A percentile compares a stretch with the other conserved stretches of the same genome.
These are phyloP conservation scores for Begonia peltatifolia DNA, from an alignment of 306 rosid species.

Conservation along the genomic window DNA sequence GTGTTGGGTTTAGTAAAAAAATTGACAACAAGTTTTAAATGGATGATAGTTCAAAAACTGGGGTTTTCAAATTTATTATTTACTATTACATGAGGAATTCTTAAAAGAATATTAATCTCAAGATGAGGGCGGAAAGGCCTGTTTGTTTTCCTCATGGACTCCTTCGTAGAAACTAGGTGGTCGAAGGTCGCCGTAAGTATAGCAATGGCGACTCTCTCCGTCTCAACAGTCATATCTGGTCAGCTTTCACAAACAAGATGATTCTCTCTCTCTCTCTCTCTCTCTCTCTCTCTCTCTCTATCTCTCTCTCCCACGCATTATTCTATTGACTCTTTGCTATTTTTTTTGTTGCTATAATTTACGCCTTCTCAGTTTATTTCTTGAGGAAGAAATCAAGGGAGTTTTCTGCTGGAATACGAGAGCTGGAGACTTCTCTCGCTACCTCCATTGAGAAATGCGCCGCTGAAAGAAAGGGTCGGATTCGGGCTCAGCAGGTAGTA, in stretches of 20 bases:
- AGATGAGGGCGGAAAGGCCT: too few relatives aligned
- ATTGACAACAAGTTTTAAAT: too few relatives aligned
- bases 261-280: not conserved
- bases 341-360: not conserved
- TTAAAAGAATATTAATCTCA: too few relatives aligned
- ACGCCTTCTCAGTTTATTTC: conserved; percentile 23
- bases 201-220: conserved; percentile 37
- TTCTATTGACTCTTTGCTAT: not conserved
- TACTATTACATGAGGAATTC: too few relatives aligned
- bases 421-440: conserved; percentile 53
- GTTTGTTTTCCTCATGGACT: conserved; percentile 2
- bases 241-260: not conserved
- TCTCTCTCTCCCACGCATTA: not conserved
- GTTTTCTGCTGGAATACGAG: conserved; percentile 39
- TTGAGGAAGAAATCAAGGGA: conserved; percentile 32
- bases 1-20: too few relatives aligned
- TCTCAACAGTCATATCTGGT: conserved; percentile 39
- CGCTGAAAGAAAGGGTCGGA: conserved; percentile 86
- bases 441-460: conserved; percentile 33
- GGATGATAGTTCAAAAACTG: too few relatives aligned
- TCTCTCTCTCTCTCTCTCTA: not conserved
- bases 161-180: conserved; percentile 17
- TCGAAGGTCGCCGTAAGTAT: conserved; percentile 19
- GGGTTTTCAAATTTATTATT: too few relatives aligned
- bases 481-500: conserved; percentile 78